Base-by-base conservation (phyloP, 192 early-diverging fungal species). In the Coemansia javaensis region DNA sequence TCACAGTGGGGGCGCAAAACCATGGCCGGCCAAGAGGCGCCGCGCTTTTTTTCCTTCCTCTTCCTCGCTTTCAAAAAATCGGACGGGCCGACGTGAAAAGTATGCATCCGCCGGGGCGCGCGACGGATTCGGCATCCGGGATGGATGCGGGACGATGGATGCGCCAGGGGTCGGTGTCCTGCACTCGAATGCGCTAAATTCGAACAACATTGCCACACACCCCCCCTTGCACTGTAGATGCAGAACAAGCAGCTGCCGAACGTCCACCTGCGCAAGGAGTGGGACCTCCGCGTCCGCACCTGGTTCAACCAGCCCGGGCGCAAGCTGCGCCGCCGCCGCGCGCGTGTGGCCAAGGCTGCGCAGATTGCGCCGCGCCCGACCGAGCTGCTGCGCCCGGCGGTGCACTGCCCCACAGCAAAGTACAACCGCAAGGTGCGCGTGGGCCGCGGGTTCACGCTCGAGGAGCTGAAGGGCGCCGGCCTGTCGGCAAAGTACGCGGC, bases 391-490 rank as follows among this genome's bases (percentile, higher is more conserved):
- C 89, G 96, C 71, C 94, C 96, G 15, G 96, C 90, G 49, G 90
- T 98, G 53, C 85, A 90, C 63, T 91, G 90, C 79, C 94, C 89
- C 34, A 98, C 96, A 35, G 54, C 94, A 67, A 94, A 93, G 78
- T 97, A 98, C 88, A 98, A 98, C 89, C 85, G 76, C 72, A 96
- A 95, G 86, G 79, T 97, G 50, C 81, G 96, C 60, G 83, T 85
- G 60, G 96, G 96, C 63, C 88, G 92, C 70, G 96, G 96, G 44
- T 99, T 99, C 82, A 95, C 94, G 42, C 77, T 94, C 40, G 96
- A 99, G 53, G 96, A 99, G 79, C 85, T 99, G 51, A 94, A 97
- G 90, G 42, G 21, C 21, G 94, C 93, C 53, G 93, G 93, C 55
- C 77, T 98, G 74, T 71, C 83, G 58, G 82, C 87, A 79, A 95